Base-by-base conservation (phyloP, 768 basidiomycete species). In the Neoboletus magnificus region DNA sequence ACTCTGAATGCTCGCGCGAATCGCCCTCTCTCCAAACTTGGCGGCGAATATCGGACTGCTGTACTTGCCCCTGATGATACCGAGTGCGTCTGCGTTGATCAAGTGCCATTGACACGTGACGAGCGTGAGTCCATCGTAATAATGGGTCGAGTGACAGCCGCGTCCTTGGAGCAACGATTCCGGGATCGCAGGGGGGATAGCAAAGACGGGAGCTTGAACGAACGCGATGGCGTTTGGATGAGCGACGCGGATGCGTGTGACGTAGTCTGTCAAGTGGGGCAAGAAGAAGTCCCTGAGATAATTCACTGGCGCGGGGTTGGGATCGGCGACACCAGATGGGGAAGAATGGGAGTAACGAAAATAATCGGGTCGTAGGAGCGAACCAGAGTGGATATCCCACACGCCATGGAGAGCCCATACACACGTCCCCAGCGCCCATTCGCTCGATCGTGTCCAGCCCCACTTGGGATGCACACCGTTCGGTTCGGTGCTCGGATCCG, bases 41-140 rank as follows among this genome's bases (percentile, higher is more conserved):
- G 92, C 83, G 1, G 90, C 90, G 47, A 85, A 82, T 9, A 91
- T 58, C 2, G 82, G 77, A 49, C 77, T 79, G 12, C 77, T 76
- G 66, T 96, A 89, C 63, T 89, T 89, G 10, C 93, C 91, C 20
- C 96, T 77, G 33, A 99, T 71, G n/a, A 98, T 68, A 1, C 96
- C 97, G 0, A 99, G 74, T 1, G 95, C 93, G 71, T 98, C 94
- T 2, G 93, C 93, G 63, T 98, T 98, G 79, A 93, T 89, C 86
- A 87, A 87, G 67, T 93, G 88, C 92, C 91, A 94, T 64, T 94
- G 91, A 35, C 91, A 79, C 33, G 91, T 90, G n/a, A 98, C 77
- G 40, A 98, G 81, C 0, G 96, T 98, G 39, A 98, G 75, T 1
- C 95, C 95, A 62, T 98, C 95, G 65, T 98, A 98, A 70, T 93